Conservation (phyloP, 129 eudicot species). For the Centrapalus pauciflorus region DNA sequence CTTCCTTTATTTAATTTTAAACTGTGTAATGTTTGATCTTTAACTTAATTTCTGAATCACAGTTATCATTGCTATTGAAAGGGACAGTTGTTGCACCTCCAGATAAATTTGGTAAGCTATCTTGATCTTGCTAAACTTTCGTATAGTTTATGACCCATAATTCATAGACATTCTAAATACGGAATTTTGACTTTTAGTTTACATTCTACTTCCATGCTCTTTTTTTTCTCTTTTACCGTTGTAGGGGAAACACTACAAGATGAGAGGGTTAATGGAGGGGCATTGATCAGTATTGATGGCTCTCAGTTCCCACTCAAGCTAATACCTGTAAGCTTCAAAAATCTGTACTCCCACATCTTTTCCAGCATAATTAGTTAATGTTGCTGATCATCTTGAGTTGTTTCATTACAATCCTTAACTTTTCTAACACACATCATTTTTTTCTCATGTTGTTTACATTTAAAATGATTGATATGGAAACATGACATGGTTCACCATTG, state of each 20-base stretch:
- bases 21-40: constrained; percentile 1
- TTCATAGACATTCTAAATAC: neutral
- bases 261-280: constrained; percentile 95
- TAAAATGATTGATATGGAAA: neutral
- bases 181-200: neutral
- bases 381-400: constrained; percentile 1
- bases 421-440: neutral
- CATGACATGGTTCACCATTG: neutral
- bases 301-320: constrained; percentile 86
- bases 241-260: constrained; percentile 97
- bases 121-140: constrained; percentile 10
- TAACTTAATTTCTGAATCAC: constrained; percentile 13
- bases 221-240: constrained; percentile 12
- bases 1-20: neutral
- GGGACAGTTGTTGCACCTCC: constrained; percentile 98
- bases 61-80: constrained; percentile 81
- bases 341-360: neutral
- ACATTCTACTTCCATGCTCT: constrained; percentile 8
- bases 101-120: constrained; percentile 76
- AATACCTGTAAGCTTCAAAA: constrained; percentile 67
- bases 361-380: neutral
- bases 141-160: neutral
- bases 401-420: neutral
- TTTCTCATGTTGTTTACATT: neutral
- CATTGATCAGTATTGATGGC: constrained; percentile 73